Base-by-base conservation (phyloP, 2,329 filamentous ascomycete species). In the Pezicula radicicola region DNA sequence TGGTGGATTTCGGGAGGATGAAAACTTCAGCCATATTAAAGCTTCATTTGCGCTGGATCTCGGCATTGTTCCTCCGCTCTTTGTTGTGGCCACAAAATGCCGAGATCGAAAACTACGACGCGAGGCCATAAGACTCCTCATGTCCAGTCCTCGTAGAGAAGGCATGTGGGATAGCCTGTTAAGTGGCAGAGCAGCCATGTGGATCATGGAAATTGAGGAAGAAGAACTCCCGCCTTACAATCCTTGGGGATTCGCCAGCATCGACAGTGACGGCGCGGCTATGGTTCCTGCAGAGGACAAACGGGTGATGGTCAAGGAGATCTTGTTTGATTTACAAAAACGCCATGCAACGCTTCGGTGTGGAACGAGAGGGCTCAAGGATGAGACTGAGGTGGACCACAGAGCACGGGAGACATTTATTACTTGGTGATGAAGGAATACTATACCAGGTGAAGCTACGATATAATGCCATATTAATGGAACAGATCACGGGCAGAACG, bases 141-240 rank as follows among this genome's bases (percentile, higher is more conserved):
- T 75, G 48, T 81, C 77, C 55, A 83, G 80, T 57, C 77, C 82
- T 18, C 74, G 84, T 15, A 74, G 83, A 48, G 85, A 88, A 67
- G 83, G 81, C 39, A 84, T 88, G 74, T 87, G 83, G 82, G 83
- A 88, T 36, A 60, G 57, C n/a, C 21, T 49, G 80, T 85, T 66
- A 79, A 79, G 40, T 80, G 86, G 73, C 83, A 81, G 80, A 78
- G 85, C 50, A 6, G 51, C 51, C 4, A 48, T 27, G 6, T 54
- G 60, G 41, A 37, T 57, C 6, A 60, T 64, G 19, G 42, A 45
- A 6, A 50, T 66, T 13, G 63, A 65, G 48, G 54, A 59, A 30
- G 56, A 62, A 42, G 54, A 35, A 3, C 42, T 45, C 6, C 42
- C 42, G 6, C 42, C 19, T 8, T 45, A 15, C 16, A 16, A 45